Evolutionary conservation across 2,329 filamentous ascomycete species (phyloP), one percentile per base, ranked within the genome.

Genomic region (Eutypella sp.): DNA sequence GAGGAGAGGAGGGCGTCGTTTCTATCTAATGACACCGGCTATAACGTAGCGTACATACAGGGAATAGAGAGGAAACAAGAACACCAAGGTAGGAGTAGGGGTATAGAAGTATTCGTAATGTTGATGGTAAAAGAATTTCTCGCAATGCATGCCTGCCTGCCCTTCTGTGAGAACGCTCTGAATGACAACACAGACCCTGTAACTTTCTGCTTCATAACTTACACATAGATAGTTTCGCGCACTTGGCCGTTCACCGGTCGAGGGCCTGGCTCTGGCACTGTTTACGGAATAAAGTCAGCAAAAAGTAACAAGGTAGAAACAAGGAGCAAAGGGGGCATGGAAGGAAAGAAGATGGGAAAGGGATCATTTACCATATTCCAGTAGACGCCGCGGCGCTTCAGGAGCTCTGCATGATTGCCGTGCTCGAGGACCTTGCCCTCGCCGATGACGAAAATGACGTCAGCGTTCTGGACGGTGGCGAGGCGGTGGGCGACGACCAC

Each of bases 381-480:
- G 49, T 81, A 81, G 5, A 77, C 69, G 1, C 77, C 77, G 55
- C 62, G 72, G 64, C 69, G 68, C 60, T 64, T 71, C 49, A 81
- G 49, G 47, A 81, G 54, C 55, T 80, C 78, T 2, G 47, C 47
- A 49, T 81, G 77, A 16, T 58, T 78, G 10, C 77, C 78, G 58
- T 73, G 66, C 60, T 81, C 78, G 10, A 81, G 57, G 37, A 81
- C 67, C 53, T 71, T 76, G 20, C 84, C 81, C 49, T 82, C 75
- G 10, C 85, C 85, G 40, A 93, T 79, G 0, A 92, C 86, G 56
- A 87, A 89, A 36, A 91, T 91, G n/a, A 83, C 70, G 61, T 92
- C 83, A 1, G 87, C 85, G 54, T 90, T 85, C 63, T 87, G 86
- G 18, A 91, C 82, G 11, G 85, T 92, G 0, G 84, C 84, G 41